Conservation (phyloP, 176 grass and related monocot genomes). For the Triticum monococcum region DNA sequence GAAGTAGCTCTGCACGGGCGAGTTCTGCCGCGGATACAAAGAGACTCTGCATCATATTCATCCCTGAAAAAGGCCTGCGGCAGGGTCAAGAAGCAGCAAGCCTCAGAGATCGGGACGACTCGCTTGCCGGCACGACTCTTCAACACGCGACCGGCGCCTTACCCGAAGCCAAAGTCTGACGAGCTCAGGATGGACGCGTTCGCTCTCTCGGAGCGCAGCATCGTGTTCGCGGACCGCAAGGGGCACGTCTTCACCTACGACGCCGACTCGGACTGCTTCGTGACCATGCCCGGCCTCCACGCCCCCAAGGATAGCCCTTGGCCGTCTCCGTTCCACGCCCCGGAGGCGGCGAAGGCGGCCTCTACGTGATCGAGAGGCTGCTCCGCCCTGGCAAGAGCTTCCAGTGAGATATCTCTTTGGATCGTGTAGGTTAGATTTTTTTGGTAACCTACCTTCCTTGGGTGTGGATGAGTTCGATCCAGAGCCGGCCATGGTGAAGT, state of each 20-base stretch:
- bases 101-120: too few relatives aligned
- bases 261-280: background rate
- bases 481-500: too few relatives aligned
- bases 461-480: too few relatives aligned
- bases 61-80: too few relatives aligned
- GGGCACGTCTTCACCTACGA: background rate
- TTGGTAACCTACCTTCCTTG: too few relatives aligned
- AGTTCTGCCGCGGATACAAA: too few relatives aligned
- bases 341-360: too few relatives aligned
- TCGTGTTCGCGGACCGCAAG: background rate
- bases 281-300: background rate
- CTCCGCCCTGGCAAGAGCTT: background rate
- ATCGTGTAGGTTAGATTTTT: too few relatives aligned
- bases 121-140: too few relatives aligned
- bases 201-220: background rate
- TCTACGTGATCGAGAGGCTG: background rate
- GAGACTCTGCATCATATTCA: too few relatives aligned
- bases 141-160: background rate
- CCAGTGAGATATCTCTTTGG: too few relatives aligned
- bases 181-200: background rate
- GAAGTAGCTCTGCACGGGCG: background rate
- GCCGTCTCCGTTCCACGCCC: background rate
- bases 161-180: background rate
- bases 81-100: too few relatives aligned
- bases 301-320: background rate